Evolutionary conservation across 495 filamentous ascomycete species (phyloP).

Genomic region (Acidiella bohemica): DNA sequence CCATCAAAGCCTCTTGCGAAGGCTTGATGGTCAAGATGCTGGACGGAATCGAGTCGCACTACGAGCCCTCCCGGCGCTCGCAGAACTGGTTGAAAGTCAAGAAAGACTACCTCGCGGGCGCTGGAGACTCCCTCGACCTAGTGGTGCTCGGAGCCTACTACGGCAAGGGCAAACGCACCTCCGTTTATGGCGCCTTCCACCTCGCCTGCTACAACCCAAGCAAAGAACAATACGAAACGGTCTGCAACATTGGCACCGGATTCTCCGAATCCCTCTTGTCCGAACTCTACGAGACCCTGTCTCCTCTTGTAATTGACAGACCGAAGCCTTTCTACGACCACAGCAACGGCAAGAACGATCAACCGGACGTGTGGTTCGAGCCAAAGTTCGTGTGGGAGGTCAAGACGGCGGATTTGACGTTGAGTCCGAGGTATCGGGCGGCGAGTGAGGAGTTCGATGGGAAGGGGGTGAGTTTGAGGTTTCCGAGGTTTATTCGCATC

Average conservation of each 20-base stretch:
- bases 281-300: slow-evolving; percentile 61
- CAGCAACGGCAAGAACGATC: slow-evolving; percentile 67
- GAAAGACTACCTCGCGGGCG: slow-evolving; percentile 87
- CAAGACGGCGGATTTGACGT: slow-evolving; percentile 85
- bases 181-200: slow-evolving; percentile 87
- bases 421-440: slow-evolving; percentile 85
- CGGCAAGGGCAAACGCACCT: slow-evolving; percentile 88
- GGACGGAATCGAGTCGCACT: slow-evolving; percentile 77
- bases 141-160: slow-evolving; percentile 92
- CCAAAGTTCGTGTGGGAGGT: slow-evolving; percentile 92
- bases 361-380: slow-evolving; percentile 98
- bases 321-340: slow-evolving; percentile 93
- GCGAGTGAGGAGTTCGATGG: slow-evolving; percentile 33
- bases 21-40: slow-evolving; percentile 99
- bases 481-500: slow-evolving; percentile 79
- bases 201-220: slow-evolving; percentile 80
- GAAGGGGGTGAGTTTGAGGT: slow-evolving; percentile 79
- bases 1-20: slow-evolving; percentile 87
- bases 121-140: slow-evolving; percentile 91
- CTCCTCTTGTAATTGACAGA: slow-evolving; percentile 61
- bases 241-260: slow-evolving; percentile 97
- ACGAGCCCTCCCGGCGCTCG: slow-evolving; percentile 88
- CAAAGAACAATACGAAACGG: slow-evolving; percentile 72
- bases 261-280: slow-evolving; percentile 82
- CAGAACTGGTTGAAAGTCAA: slow-evolving; percentile 99